Conservation (phyloP, 192 early-diverging fungal genomes). For the Spizellomyces punctatus region DNA sequence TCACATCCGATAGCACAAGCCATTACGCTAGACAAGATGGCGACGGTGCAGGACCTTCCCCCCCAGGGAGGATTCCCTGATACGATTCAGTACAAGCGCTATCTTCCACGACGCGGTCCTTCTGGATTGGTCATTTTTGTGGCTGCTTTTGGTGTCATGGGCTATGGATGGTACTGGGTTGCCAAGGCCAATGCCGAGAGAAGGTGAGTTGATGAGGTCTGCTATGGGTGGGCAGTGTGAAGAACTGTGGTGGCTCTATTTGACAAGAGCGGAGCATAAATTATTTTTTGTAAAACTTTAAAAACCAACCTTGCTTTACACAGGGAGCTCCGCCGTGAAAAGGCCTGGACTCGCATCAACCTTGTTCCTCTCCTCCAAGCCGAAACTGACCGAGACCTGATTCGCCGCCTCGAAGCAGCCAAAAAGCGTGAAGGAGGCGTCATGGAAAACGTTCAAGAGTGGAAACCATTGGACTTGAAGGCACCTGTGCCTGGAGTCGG, state of each 20-base stretch:
- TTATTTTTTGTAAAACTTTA: not conserved
- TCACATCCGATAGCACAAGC: no score
- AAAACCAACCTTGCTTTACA: not conserved
- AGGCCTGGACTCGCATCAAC: constrained; percentile 91
- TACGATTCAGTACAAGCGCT: constrained; percentile 85
- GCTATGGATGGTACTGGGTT: constrained; percentile 79
- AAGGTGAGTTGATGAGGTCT: constrained; percentile 52
- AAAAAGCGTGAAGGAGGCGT: constrained; percentile 75
- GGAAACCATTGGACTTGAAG: constrained; percentile 49
- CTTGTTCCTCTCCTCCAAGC: constrained; percentile 89
- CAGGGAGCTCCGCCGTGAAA: constrained; percentile 90
- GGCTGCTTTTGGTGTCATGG: constrained; percentile 72
- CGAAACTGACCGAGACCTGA: constrained; percentile 89
- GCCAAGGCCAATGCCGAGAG: constrained; percentile 68
- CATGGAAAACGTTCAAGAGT: constrained; percentile 76
- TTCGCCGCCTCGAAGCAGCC: constrained; percentile 74
- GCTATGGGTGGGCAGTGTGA: not conserved
- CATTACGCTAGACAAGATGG: not conserved
- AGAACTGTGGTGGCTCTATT: no score
- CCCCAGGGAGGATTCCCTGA: constrained; percentile 77
- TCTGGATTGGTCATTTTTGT: constrained; percentile 83
- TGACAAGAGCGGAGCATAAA: not conserved
- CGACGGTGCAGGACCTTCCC: constrained; percentile 59
- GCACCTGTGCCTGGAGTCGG: constrained; percentile 51
- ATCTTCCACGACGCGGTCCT: constrained; percentile 86